phyloP scores from a whole-genome alignment of 345 rosid genomes.

The Hypericum androsaemum region DNA sequence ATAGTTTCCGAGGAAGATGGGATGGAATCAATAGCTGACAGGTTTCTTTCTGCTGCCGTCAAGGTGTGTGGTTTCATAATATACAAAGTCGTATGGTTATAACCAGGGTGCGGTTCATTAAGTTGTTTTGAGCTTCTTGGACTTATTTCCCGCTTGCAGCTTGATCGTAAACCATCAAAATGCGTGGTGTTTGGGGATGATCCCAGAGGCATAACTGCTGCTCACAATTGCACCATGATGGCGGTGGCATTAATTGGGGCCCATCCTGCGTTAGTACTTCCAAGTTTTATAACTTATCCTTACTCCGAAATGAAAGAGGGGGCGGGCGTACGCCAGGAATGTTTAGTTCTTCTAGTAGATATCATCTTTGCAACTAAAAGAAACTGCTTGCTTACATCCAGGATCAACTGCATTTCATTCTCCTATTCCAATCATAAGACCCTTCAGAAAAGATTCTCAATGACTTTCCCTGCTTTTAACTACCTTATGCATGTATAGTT shows the following conservation, averaged over 20 bases:
- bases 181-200: constrained; percentile 94
- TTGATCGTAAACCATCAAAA: constrained; percentile 89
- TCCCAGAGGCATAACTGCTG: constrained; percentile 81
- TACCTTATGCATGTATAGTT: no score
- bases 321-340: no score
- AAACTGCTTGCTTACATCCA: no score
- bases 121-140: constrained; percentile 8
- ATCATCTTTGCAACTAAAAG: no score
- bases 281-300: no score
- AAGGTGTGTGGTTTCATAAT: constrained; percentile 39
- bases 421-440: no score
- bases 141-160: constrained; percentile 32
- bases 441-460: no score
- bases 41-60: constrained; percentile 85
- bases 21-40: constrained; percentile 91
- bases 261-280: constrained; percentile 65
- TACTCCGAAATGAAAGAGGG: no score
- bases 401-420: no score
- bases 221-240: constrained; percentile 99
- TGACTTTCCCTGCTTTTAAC: no score
- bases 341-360: no score
- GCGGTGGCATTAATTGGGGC: constrained; percentile 80
- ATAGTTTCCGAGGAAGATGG: constrained; percentile 92
- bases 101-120: background rate
- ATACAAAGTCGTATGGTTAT: background rate